A percentile compares a stretch with the other conserved stretches of the same genome.
These are phyloP conservation scores for Termitomyces sp. DNA, from an alignment of 768 basidiomycete species.

Conservation along the genomic window DNA sequence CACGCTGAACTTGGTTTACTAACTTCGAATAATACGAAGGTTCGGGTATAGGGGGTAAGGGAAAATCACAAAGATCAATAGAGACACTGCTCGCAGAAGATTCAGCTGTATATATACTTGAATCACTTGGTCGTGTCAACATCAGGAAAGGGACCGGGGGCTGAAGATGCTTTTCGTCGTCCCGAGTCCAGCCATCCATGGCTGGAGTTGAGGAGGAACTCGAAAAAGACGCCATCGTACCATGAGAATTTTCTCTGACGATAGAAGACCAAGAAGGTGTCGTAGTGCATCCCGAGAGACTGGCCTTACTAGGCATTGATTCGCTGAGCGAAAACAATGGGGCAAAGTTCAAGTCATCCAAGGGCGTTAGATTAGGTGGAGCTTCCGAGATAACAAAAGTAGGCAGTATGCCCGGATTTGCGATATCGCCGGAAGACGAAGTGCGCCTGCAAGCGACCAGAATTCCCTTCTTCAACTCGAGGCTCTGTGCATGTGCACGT, in stretches of 20 bases:
- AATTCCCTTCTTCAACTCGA: constrained; percentile 45
- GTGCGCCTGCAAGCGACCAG: constrained; percentile 29
- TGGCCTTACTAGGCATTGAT: constrained; percentile 5
- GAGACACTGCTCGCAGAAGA: constrained; percentile 35
- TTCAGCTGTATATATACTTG: constrained; percentile 24
- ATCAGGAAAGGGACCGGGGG: constrained; percentile 22
- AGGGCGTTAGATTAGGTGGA: constrained; percentile 2
- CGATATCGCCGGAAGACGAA: constrained; percentile 4
- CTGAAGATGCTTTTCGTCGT: constrained; percentile 10
- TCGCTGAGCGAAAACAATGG: constrained; percentile 4
- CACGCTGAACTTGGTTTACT: constrained; percentile 11
- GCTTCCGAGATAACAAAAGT: constrained; percentile 20
- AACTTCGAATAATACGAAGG: constrained; percentile 14
- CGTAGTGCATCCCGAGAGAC: background rate
- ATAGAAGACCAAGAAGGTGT: constrained; percentile 14
- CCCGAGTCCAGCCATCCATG: constrained; percentile 10
- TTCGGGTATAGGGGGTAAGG: constrained; percentile 30
- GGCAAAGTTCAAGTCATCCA: constrained; percentile 5
- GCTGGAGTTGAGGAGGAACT: constrained; percentile 10
- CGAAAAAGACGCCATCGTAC: constrained; percentile 12
- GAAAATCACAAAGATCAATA: constrained; percentile 42
- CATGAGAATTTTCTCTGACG: constrained; percentile 12
- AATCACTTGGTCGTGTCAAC: constrained; percentile 31
- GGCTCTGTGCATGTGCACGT: constrained; percentile 43
- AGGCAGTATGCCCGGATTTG: constrained; percentile 11